Conservation (phyloP, 2,329 filamentous ascomycete genomes). For the Pyrenophora teres region DNA sequence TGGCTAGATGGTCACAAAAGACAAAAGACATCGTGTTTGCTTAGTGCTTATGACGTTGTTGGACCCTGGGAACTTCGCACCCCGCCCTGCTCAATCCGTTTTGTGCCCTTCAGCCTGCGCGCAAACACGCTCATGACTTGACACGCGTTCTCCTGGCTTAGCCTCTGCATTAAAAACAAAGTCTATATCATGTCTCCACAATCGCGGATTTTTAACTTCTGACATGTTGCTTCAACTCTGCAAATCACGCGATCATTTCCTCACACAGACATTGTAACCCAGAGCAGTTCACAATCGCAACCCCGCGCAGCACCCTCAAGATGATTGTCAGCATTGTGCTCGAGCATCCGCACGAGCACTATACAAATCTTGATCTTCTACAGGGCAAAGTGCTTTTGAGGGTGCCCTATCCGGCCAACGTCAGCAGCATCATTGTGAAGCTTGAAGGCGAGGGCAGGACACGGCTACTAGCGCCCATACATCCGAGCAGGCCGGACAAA, state of each 20-base stretch:
- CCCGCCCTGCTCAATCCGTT: constrained; percentile 27
- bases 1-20: not conserved
- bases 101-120: constrained; percentile 23
- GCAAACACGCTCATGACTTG: constrained; percentile 26
- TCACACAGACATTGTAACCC: constrained; percentile 17
- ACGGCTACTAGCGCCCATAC: constrained; percentile 60
- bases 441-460: constrained; percentile 80
- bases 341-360: constrained; percentile 69
- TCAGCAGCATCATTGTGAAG: constrained; percentile 72
- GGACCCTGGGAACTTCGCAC: constrained; percentile 11
- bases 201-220: constrained; percentile 19
- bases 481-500: constrained; percentile 49
- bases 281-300: not conserved
- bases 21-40: not conserved
- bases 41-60: constrained; percentile 24
- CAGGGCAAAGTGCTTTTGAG: constrained; percentile 60
- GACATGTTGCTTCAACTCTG: constrained; percentile 29
- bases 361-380: constrained; percentile 79
- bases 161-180: constrained; percentile 20
- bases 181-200: constrained; percentile 13
- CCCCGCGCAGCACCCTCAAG: constrained; percentile 7
- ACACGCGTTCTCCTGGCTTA: constrained; percentile 42
- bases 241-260: constrained; percentile 21
- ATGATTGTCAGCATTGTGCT: constrained; percentile 66
- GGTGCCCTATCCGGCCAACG: constrained; percentile 51